Base-by-base conservation (phyloP, 2,329 filamentous ascomycete genomes). In the Zymoseptoria ardabiliae region DNA sequence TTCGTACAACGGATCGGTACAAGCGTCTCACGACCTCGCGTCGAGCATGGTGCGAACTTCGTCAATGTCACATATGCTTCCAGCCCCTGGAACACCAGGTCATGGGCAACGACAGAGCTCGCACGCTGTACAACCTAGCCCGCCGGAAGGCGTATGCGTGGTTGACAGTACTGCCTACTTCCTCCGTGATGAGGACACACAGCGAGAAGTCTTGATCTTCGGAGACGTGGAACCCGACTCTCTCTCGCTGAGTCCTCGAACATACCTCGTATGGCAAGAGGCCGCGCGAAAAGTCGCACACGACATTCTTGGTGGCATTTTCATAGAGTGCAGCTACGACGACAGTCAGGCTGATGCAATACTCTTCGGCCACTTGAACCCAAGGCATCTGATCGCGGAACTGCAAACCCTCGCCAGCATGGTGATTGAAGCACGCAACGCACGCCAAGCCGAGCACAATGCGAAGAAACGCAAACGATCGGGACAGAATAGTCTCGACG, bases 241-340 rank as follows among this genome's bases (percentile, higher is more conserved):
- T 8, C 76, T 97, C 23, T 95, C 91, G 0, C 75, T 93, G 1
- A 87, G 84, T 1, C 91, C 93, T 0, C 85, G 92, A 22, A 97
- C 94, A 65, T 77, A 82, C n/a, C 79, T 80, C 13, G 85, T 99
- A 13, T 99, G 94, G 94, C 82, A 85, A 65, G 89, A 94, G 69
- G 93, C 93, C 0, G 93, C 92, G 0, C 88, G 88, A 8, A 96
- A 95, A 71, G 85, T 99, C 23, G 88, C 81, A 0, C 76, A 80
- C 0, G 90, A 90, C 1, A 79, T 82, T 3, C 80, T 99, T 0
- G 82, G 81, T 0, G 93, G 88, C 10, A 88, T 99, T 11, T 93
- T 97, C 70, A 95, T 99, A 67, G 94, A 99, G 77, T 97, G 93
- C 74, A 96, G 90, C 62, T 99, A 93, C 73, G 89, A 91, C 62